Evolutionary conservation across 768 basidiomycete species (phyloP).

Genomic region (Suillus spraguei): DNA sequence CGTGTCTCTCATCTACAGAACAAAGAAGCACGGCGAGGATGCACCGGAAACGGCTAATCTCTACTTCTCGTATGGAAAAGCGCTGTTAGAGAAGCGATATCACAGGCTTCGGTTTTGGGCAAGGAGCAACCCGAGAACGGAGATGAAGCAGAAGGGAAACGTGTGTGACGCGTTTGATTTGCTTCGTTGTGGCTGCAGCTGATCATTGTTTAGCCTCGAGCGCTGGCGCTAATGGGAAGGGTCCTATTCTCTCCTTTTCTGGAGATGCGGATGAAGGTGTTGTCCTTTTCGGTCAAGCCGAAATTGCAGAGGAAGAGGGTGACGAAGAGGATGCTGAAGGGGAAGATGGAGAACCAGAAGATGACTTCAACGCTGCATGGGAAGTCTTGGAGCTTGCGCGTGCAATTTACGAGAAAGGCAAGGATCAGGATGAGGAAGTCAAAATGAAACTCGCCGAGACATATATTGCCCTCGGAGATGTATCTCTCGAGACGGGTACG

Average conservation of each 20-base stretch:
- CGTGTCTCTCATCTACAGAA: constrained; percentile 45
- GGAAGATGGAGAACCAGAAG: constrained; percentile 83
- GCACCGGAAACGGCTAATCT: constrained; percentile 85
- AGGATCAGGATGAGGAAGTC: constrained; percentile 56
- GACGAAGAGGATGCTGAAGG: constrained; percentile 61
- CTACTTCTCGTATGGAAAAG: constrained; percentile 91
- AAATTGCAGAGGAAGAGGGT: constrained; percentile 51
- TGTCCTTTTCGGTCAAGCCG: constrained; percentile 65
- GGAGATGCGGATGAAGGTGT: constrained; percentile 78
- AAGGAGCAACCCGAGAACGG: constrained; percentile 74
- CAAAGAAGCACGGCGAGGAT: constrained; percentile 74
- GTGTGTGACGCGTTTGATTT: constrained; percentile 22
- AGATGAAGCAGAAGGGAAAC: constrained; percentile 44
- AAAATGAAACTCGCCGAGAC: constrained; percentile 89
- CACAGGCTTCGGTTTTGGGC: constrained; percentile 84
- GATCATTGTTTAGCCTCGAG: constrained; percentile 28
- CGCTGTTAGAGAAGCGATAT: constrained; percentile 91
- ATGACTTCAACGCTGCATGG: constrained; percentile 98
- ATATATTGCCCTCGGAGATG: constrained; percentile 89
- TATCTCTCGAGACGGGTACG: constrained; percentile 95
- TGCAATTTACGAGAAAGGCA: constrained; percentile 76
- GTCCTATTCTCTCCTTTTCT: constrained; percentile 74
- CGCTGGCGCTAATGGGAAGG: constrained; percentile 41
- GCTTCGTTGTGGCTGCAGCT: constrained; percentile 4
- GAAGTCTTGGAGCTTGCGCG: constrained; percentile 95